Evolutionary conservation across 176 grass and related monocot genomes (phyloP).

Genomic region (Oryza longistaminata): DNA sequence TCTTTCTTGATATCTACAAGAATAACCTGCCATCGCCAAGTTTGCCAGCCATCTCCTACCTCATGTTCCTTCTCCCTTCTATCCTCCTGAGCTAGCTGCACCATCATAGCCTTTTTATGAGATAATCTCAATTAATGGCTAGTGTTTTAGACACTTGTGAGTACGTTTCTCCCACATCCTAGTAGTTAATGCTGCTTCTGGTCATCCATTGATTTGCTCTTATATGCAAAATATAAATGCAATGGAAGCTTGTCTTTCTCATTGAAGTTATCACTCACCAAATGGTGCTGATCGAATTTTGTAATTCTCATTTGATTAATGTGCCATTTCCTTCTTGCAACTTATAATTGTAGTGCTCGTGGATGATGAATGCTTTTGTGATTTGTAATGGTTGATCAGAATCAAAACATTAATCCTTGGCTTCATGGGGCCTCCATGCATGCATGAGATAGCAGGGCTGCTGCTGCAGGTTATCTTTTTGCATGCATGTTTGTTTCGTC

Average conservation of each 20-base stretch:
- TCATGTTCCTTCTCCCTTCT: conserved; percentile 15
- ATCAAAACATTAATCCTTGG: neutral
- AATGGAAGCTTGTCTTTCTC: neutral
- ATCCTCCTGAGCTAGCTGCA: conserved; percentile 62
- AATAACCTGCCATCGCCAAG: neutral
- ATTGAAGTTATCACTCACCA: neutral
- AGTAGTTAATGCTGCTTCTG: neutral
- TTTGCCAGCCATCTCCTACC: neutral
- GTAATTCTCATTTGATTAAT: neutral
- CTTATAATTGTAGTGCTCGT: neutral
- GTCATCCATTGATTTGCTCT: neutral
- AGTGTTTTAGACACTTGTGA: neutral
- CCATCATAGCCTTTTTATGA: neutral
- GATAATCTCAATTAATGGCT: too few species aligned
- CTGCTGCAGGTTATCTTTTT: neutral
- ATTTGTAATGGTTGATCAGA: neutral
- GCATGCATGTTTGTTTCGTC: neutral
- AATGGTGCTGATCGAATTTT: neutral
- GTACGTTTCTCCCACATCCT: neutral
- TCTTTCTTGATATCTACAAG: neutral
- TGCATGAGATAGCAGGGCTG: neutral
- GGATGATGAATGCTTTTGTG: neutral
- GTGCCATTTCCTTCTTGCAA: neutral
- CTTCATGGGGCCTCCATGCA: neutral
- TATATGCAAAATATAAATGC: neutral